These are phyloP conservation scores for Saitozyma podzolica DNA, from an alignment of 768 basidiomycete genomes.

Conservation along the genomic window DNA sequence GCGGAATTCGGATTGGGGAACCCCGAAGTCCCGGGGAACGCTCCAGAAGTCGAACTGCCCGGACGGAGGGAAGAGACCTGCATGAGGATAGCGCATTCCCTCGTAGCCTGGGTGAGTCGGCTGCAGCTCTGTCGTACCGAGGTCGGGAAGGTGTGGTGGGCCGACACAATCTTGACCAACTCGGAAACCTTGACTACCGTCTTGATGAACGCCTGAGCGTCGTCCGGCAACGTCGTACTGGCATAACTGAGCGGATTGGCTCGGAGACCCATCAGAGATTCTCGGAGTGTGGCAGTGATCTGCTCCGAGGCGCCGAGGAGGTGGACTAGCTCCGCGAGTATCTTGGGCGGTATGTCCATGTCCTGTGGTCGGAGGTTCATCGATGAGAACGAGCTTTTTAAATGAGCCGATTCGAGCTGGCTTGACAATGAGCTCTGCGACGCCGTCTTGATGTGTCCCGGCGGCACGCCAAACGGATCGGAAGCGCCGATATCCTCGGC, in stretches of 20 bases:
- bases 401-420: constrained; percentile 3
- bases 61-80: constrained; percentile 81
- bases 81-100: constrained; percentile 81
- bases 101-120: constrained; percentile 75
- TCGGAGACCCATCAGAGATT: constrained; percentile 63
- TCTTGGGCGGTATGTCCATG: constrained; percentile 32
- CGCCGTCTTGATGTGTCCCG: constrained; percentile 21
- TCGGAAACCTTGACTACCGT: constrained; percentile 77
- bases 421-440: constrained; percentile 12
- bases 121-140: constrained; percentile 70
- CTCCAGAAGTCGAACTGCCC: constrained; percentile 20
- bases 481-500: constrained; percentile 62
- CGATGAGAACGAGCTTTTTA: constrained; percentile 1
- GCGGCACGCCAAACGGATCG: constrained; percentile 7
- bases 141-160: constrained; percentile 61
- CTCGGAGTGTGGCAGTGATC: constrained; percentile 65
- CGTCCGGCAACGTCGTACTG: constrained; percentile 67
- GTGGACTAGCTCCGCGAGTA: constrained; percentile 34
- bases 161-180: constrained; percentile 64
- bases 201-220: constrained; percentile 79
- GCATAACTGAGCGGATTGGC: constrained; percentile 62
- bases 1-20: constrained; percentile 4
- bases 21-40: constrained; percentile 3
- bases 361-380: constrained; percentile 14
- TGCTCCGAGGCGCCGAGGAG: constrained; percentile 63